These are phyloP conservation scores for Bacidia rubella DNA, from an alignment of 495 filamentous ascomycete species.

Conservation along the genomic window DNA sequence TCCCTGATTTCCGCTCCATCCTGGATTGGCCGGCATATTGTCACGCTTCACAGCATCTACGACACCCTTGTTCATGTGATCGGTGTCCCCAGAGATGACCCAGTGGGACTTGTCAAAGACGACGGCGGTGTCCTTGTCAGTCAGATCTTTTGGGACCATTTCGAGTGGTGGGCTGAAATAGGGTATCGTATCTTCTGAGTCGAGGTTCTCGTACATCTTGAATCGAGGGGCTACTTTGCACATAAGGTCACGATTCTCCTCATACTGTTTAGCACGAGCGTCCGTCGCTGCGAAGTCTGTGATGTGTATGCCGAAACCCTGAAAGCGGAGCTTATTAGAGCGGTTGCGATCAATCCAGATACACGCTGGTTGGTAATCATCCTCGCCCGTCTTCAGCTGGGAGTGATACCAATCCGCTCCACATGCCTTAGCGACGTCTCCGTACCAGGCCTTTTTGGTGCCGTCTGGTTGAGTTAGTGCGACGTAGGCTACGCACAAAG, in stretches of 20 bases:
- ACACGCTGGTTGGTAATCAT: conserved; percentile 8
- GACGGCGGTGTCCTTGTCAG: neutral
- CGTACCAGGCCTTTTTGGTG: conserved; percentile 2
- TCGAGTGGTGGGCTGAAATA: neutral
- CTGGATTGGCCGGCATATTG: too few species aligned
- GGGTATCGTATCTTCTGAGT: neutral
- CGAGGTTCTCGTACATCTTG: neutral
- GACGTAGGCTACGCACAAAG: conserved; percentile 9
- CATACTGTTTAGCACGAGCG: neutral
- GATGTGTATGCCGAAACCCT: conserved; percentile 9
- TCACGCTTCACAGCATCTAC: too few species aligned
- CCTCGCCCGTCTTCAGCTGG: conserved; percentile 2
- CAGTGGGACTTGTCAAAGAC: neutral
- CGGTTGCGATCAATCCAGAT: conserved; percentile 8
- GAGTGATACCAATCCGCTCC: conserved; percentile 4
- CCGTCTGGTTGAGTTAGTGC: conserved; percentile 6
- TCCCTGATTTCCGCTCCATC: too few species aligned
- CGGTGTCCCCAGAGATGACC: neutral
- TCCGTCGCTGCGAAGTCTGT: conserved; percentile 1
- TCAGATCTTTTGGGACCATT: neutral
- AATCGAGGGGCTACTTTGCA: neutral
- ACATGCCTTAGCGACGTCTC: conserved; percentile 1
- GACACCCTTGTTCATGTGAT: neutral
- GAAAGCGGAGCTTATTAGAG: neutral
- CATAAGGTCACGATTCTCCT: neutral